These are phyloP conservation scores for Penicillium ochrochloron DNA, from an alignment of 495 filamentous ascomycete species.

Conservation along the genomic window DNA sequence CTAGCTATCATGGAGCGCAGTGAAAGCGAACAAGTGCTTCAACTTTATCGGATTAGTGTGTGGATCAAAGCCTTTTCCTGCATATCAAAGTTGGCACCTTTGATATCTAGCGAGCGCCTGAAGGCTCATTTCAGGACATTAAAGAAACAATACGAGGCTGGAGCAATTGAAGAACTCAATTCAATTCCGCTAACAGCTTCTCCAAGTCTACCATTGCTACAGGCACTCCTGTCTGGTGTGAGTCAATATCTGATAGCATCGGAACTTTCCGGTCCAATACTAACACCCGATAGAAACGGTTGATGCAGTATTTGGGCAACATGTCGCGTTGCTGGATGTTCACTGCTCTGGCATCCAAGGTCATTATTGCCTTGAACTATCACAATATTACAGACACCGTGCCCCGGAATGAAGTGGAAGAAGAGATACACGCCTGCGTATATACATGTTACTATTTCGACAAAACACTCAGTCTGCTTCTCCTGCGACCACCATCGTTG, in stretches of 20 bases:
- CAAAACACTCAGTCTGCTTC: slow-evolving; percentile 42
- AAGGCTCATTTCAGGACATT: slow-evolving; percentile 27
- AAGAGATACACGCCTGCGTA: slow-evolving; percentile 34
- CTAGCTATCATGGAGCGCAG: slow-evolving; percentile 32
- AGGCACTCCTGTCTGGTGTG: slow-evolving; percentile 36
- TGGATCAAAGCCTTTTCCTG: slow-evolving; percentile 32
- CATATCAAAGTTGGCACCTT: slow-evolving; percentile 31
- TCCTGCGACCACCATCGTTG: slow-evolving; percentile 40
- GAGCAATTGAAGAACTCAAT: slow-evolving; percentile 29
- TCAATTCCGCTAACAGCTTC: slow-evolving; percentile 28
- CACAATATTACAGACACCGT: slow-evolving; percentile 30
- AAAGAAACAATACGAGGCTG: slow-evolving; percentile 31
- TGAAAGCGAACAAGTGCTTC: slow-evolving; percentile 29
- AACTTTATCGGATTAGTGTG: slow-evolving; percentile 31
- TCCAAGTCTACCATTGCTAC: slow-evolving; percentile 34
- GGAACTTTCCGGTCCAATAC: not conserved
- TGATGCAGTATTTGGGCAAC: slow-evolving; percentile 36
- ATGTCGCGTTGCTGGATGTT: slow-evolving; percentile 38
- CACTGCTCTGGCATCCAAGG: slow-evolving; percentile 28
- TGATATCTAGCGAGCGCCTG: slow-evolving; percentile 26
- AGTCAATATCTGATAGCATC: slow-evolving; percentile 6
- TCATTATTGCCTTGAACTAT: slow-evolving; percentile 37
- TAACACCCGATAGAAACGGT: slow-evolving; percentile 25
- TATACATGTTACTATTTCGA: slow-evolving; percentile 43
- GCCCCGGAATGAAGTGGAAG: slow-evolving; percentile 28